Conservation (phyloP, 345 rosid genomes). For the Garcia nutans region DNA sequence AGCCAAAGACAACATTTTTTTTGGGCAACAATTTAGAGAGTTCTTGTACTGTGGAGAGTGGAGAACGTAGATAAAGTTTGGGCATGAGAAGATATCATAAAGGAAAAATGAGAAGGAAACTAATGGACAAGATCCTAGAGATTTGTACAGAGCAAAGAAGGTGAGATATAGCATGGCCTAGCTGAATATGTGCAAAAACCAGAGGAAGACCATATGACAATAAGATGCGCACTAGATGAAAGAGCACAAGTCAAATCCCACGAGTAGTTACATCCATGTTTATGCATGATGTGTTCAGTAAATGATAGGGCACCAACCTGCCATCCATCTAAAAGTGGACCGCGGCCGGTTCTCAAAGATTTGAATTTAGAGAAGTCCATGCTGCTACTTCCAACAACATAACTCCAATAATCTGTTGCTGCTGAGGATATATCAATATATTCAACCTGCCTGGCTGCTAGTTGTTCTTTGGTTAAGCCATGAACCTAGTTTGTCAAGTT, state of each 20-base stretch:
- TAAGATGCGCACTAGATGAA: background rate
- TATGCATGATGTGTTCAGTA: background rate
- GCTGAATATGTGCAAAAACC: background rate
- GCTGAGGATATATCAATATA: slow-evolving; percentile 58
- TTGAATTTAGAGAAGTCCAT: slow-evolving; percentile 54
- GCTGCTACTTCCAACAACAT: slow-evolving; percentile 44
- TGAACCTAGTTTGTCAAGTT: slow-evolving; percentile 44
- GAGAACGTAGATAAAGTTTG: background rate
- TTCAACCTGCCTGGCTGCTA: slow-evolving; percentile 57
- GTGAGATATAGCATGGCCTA: background rate
- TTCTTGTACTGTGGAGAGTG: too few relatives aligned
- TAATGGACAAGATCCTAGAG: background rate
- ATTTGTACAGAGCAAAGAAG: background rate
- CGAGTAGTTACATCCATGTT: background rate
- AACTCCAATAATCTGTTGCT: slow-evolving; percentile 63
- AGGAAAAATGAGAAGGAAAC: background rate
- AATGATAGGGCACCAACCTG: slow-evolving; percentile 41
- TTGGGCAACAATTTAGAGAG: too few relatives aligned
- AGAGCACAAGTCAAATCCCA: background rate
- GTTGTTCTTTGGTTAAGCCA: slow-evolving; percentile 47
- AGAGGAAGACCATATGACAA: background rate
- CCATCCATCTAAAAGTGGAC: slow-evolving; percentile 66
- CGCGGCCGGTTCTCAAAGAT: slow-evolving; percentile 55
- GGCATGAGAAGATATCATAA: background rate
- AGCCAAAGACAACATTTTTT: background rate